Evolutionary conservation across 2,329 filamentous ascomycete genomes (phyloP).

Genomic region (Pseudogymnoascus sp.): DNA sequence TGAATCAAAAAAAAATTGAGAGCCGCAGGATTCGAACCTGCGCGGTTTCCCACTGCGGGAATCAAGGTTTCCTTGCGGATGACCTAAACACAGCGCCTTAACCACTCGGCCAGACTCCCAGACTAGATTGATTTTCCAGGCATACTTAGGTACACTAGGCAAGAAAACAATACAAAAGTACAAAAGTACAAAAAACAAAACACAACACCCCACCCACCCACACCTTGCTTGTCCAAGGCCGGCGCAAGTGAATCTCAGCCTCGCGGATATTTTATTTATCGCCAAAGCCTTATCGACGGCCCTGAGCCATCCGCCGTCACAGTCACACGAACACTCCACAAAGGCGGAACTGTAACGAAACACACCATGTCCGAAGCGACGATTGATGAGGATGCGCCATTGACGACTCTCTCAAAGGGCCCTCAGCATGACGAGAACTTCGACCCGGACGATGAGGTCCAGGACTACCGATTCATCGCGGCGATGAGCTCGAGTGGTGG

Average conservation of each 20-base stretch:
- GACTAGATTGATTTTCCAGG: not conserved
- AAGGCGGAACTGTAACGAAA: not conserved
- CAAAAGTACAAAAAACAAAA: not conserved
- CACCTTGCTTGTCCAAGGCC: not conserved
- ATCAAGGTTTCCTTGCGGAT: slow-evolving; percentile 20
- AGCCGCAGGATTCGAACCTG: slow-evolving; percentile 47
- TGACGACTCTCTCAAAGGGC: slow-evolving; percentile 18
- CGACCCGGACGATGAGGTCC: slow-evolving; percentile 69
- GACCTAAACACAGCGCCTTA: slow-evolving; percentile 51
- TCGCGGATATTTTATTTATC: slow-evolving; percentile 7
- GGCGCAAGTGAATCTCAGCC: not conserved
- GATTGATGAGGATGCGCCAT: slow-evolving; percentile 29
- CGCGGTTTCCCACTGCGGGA: slow-evolving; percentile 38
- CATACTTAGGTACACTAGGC: not conserved
- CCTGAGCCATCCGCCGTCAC: not conserved
- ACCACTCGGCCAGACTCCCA: slow-evolving; percentile 48
- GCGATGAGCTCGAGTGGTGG: slow-evolving; percentile 45
- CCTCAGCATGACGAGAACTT: slow-evolving; percentile 40
- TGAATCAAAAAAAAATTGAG: slow-evolving; percentile 28
- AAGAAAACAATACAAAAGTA: not conserved
- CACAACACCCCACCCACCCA: not conserved
- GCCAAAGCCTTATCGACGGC: not conserved
- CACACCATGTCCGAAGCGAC: slow-evolving; percentile 8
- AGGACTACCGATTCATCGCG: slow-evolving; percentile 74
- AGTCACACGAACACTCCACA: not conserved